A percentile compares a stretch with the other conserved stretches of the same genome.
These are phyloP conservation scores for Cordyceps javanica DNA, from an alignment of 2,329 filamentous ascomycete genomes.

Conservation along the genomic window DNA sequence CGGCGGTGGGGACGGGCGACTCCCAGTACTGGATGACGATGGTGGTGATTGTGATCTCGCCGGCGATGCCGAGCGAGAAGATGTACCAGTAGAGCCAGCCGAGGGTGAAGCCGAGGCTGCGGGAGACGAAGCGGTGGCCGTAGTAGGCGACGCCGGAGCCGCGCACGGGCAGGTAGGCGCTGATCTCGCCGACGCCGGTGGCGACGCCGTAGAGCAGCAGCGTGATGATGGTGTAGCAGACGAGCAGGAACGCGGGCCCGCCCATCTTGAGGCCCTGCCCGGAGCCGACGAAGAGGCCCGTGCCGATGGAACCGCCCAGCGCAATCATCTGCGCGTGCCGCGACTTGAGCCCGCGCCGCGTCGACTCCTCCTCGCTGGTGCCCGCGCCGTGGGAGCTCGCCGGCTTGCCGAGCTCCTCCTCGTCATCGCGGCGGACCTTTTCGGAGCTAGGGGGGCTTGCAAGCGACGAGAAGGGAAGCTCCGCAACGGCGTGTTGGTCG, in stretches of 20 bases:
- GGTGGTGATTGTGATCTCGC: conserved; percentile 16
- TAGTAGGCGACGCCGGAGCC: conserved; percentile 20
- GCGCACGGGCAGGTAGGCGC: conserved; percentile 21
- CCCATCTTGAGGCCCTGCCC: conserved; percentile 42
- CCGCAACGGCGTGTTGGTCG: background rate
- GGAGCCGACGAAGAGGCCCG: conserved; percentile 42
- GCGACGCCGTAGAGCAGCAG: conserved; percentile 52
- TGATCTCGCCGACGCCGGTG: conserved; percentile 30
- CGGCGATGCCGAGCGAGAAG: conserved; percentile 14
- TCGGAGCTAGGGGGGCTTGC: background rate
- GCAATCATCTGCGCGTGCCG: conserved; percentile 52
- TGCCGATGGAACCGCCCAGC: conserved; percentile 12
- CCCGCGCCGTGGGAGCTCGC: background rate
- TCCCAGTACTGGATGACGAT: conserved; percentile 20
- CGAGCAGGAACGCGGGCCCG: conserved; percentile 34
- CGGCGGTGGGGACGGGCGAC: conserved; percentile 14
- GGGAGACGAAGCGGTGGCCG: conserved; percentile 22
- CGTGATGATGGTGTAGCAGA: conserved; percentile 43
- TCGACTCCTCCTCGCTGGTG: conserved; percentile 5
- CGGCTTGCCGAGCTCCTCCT: background rate
- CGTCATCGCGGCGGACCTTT: background rate
- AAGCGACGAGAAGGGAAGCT: background rate
- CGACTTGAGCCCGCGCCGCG: conserved; percentile 13
- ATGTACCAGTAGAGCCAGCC: conserved; percentile 40
- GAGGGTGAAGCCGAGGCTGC: conserved; percentile 29